Percentiles rank a stretch among this genome's conserved stretches.
These are phyloP conservation scores for Mucor sp. DNA, from an alignment of 371 early-diverging fungal species.

Conservation along the genomic window DNA sequence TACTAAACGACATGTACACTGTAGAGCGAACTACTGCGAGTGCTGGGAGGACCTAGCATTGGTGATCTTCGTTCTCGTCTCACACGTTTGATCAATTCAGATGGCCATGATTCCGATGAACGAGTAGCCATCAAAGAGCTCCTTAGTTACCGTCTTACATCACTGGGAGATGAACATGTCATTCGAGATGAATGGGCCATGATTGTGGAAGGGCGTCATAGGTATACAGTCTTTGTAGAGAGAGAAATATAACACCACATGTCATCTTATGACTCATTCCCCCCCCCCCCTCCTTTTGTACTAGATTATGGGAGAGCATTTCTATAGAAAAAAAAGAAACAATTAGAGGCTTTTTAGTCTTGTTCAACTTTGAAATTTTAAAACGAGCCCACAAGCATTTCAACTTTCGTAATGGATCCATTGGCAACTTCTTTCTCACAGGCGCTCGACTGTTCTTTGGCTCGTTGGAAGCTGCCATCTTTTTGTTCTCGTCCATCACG, in stretches of 20 bases:
- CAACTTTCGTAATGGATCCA: constrained; percentile 71
- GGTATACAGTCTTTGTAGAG: constrained; percentile 34
- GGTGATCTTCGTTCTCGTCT: constrained; percentile 69
- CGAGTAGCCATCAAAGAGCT: constrained; percentile 64
- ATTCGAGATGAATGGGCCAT: constrained; percentile 69
- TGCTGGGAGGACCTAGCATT: constrained; percentile 72
- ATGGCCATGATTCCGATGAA: constrained; percentile 32
- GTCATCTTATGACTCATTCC: background rate
- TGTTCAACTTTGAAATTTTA: constrained; percentile 69
- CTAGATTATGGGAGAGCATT: constrained; percentile 52
- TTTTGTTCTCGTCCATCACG: constrained; percentile 68
- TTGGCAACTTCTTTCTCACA: constrained; percentile 79
- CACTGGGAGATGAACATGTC: constrained; percentile 45
- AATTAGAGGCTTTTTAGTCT: constrained; percentile 70
- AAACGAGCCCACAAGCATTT: constrained; percentile 66
- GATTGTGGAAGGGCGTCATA: constrained; percentile 71
- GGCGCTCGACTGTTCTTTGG: constrained; percentile 73
- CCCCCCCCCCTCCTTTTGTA: background rate
- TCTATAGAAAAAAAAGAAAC: constrained; percentile 64
- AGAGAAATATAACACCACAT: background rate
- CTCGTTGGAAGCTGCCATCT: constrained; percentile 71
- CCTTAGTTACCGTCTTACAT: constrained; percentile 65
- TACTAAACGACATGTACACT: background rate
- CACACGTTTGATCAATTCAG: constrained; percentile 59
- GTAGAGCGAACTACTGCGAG: constrained; percentile 62